Evolutionary conservation across 1,139 yeast genomes (phyloP).

Genomic region (Candida sp.): DNA sequence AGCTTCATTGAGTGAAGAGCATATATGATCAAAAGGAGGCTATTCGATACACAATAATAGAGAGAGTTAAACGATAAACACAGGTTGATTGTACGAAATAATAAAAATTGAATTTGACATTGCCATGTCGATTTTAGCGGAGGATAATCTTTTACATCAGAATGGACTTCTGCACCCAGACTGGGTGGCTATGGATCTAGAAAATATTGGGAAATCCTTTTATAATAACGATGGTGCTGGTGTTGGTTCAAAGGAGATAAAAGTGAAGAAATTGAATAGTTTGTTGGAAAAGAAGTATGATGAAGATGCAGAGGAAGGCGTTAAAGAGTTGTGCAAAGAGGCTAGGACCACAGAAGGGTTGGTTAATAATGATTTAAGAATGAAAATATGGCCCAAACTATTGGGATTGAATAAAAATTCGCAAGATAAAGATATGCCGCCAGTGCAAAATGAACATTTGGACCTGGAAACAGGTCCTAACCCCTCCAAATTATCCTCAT

Average conservation of each 20-base stretch:
- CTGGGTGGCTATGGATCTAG: slow-evolving; percentile 52
- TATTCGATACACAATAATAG: neutral
- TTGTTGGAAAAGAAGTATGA: neutral
- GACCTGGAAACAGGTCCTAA: neutral
- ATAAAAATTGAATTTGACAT: no score
- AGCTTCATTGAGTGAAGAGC: neutral
- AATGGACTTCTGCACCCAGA: slow-evolving; percentile 23
- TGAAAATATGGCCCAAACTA: slow-evolving; percentile 47
- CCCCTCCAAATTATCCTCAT: neutral
- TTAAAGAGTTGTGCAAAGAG: slow-evolving; percentile 25
- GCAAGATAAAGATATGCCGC: neutral
- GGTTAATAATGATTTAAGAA: slow-evolving; percentile 36
- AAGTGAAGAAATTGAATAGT: neutral
- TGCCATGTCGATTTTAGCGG: slow-evolving; percentile 1
- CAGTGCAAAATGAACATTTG: neutral
- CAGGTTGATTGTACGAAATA: neutral
- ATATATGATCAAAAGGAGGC: neutral
- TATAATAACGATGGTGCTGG: slow-evolving; percentile 31
- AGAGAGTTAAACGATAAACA: neutral
- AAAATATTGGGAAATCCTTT: slow-evolving; percentile 45
- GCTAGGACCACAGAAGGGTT: slow-evolving; percentile 50
- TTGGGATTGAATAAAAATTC: slow-evolving; percentile 14
- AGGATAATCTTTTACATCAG: neutral
- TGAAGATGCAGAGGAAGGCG: neutral
- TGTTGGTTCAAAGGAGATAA: neutral